These are phyloP conservation scores for Solanum pennellii DNA, from an alignment of 257 asterid genomes.

Conservation along the genomic window DNA sequence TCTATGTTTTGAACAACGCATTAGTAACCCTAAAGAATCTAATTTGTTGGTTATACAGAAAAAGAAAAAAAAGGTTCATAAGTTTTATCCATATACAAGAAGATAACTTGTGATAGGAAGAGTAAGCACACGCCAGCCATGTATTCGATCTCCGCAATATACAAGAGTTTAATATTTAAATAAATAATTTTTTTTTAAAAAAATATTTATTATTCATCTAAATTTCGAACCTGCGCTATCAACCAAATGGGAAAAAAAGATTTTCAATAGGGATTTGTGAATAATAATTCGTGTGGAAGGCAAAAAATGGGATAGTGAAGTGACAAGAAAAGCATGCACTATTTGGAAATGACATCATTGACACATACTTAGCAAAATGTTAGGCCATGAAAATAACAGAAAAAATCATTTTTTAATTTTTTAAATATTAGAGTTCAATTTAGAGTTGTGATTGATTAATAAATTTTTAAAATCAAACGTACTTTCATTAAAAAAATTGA, in stretches of 20 bases:
- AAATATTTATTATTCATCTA: not conserved
- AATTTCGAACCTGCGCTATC: not conserved
- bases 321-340: not conserved
- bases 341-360: not conserved
- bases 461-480: not conserved
- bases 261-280: not conserved
- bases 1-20: not conserved
- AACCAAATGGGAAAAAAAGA: not conserved
- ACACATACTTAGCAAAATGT: conserved; percentile 4
- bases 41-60: not conserved
- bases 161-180: not conserved
- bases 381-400: not conserved
- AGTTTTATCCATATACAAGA: not conserved
- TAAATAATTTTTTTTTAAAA: not conserved
- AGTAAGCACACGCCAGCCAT: not conserved
- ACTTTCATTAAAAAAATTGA: not conserved
- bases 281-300: not conserved
- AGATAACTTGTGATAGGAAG: not conserved
- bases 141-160: not conserved
- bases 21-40: not conserved
- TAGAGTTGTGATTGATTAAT: not conserved
- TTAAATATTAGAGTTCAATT: not conserved
- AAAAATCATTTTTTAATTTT: not conserved
- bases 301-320: not conserved
- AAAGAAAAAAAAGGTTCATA: not conserved